These are phyloP conservation scores for Chaetomium tenue DNA, from an alignment of 495 filamentous ascomycete genomes.

Conservation along the genomic window DNA sequence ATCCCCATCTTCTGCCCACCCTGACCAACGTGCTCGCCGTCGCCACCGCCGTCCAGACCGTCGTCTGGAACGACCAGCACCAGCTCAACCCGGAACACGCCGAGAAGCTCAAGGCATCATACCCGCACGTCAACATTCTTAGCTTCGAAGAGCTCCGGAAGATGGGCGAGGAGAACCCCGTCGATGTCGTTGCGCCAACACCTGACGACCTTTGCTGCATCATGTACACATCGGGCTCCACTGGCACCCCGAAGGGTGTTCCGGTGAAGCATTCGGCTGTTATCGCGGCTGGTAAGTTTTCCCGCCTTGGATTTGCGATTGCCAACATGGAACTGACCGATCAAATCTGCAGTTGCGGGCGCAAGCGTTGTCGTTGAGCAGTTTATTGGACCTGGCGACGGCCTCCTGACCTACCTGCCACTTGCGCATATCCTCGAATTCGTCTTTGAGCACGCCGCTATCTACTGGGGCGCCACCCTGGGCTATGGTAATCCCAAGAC, in stretches of 20 bases:
- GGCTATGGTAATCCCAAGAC: conserved; percentile 95
- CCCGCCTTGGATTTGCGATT: background rate
- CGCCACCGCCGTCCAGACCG: conserved; percentile 70
- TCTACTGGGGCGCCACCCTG: conserved; percentile 96
- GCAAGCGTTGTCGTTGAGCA: conserved; percentile 80
- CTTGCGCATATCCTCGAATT: conserved; percentile 95
- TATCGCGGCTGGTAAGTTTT: conserved; percentile 71
- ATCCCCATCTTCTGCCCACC: conserved; percentile 77
- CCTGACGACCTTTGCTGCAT: conserved; percentile 93
- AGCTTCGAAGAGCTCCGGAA: conserved; percentile 85
- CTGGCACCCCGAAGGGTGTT: conserved; percentile 93
- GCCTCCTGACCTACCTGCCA: conserved; percentile 86
- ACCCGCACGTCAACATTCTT: conserved; percentile 66
- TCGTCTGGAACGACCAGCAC: conserved; percentile 85
- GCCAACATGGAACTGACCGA: conserved; percentile 15
- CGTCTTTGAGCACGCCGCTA: conserved; percentile 88
- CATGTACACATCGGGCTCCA: conserved; percentile 99
- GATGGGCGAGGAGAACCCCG: conserved; percentile 76
- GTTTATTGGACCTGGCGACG: conserved; percentile 83
- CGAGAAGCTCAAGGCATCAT: conserved; percentile 71
- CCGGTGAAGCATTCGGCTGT: conserved; percentile 86
- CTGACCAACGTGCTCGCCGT: conserved; percentile 78
- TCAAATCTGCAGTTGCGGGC: conserved; percentile 64
- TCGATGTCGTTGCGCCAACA: conserved; percentile 74
- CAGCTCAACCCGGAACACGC: conserved; percentile 76